Evolutionary conservation across 352 stramenopile species (phyloP), one percentile per base, ranked within the genome.

Genomic region (Lagenidium giganteum): DNA sequence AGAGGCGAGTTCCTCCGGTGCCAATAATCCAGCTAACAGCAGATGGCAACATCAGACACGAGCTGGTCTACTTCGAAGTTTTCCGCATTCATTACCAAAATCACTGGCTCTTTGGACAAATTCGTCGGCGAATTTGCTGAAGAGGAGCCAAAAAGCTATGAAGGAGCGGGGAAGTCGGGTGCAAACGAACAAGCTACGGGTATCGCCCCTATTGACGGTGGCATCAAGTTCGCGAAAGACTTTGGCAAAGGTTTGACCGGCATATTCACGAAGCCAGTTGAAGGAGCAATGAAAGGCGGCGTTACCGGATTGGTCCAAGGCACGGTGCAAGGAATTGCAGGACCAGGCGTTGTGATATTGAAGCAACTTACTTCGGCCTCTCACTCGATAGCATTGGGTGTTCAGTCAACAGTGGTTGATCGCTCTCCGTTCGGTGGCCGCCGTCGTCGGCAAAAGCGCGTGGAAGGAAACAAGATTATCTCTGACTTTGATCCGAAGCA

Each of bases 51-150:
- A 82, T 83, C 26, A 64, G 72, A 41, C 75, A 65, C 8, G 64
- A 89, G 43, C 41, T 84, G 14, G 59, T 89, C 23, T 89, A 89
- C 45, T 87, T 89, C 42, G 74, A 87, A 43, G 45, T 78, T 26
- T 58, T 87, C 34, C 65, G 69, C 16, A 83, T 89, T 30, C 71
- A 81, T 33, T 70, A 67, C 73, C n/a, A 88, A 85, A 42, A 83
- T 88, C 28, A 87, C 76, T 2, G 76, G 76, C 8, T 83, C 74
- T 17, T 54, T 88, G 22, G 76, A 88, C 28, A 74, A 69, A 23
- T 84, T 88, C 46, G 73, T 88, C 18, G 68, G 70, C 11, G 71
- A 87, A 36, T 80, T 88, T 51, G 47, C 70, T 3, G 72, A 83
- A n/a, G n/a, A n/a, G n/a, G 69, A 70, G 17, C 51, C 69, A 8